Evolutionary conservation across 2,329 filamentous ascomycete genomes (phyloP).

Genomic region (Botrytis paeoniae): DNA sequence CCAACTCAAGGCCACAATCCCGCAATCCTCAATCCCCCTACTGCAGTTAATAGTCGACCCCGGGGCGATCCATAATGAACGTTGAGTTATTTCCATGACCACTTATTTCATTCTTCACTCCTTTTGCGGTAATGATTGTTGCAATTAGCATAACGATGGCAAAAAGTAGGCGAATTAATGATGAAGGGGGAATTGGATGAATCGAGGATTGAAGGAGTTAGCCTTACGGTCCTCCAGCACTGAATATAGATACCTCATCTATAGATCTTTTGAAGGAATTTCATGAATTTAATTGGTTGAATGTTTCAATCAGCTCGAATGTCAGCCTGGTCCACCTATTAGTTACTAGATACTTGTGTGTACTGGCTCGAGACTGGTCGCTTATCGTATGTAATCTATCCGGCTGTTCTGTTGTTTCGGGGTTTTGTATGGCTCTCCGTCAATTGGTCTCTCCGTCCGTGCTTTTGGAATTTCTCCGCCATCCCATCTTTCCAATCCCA

Average conservation of each 20-base stretch:
- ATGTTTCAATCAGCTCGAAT: slow-evolving; percentile 5
- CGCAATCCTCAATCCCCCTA: slow-evolving; percentile 11
- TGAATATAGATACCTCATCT: not conserved
- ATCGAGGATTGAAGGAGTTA: slow-evolving; percentile 14
- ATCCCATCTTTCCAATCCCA: not conserved
- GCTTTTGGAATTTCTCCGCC: not conserved
- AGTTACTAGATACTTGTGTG: not conserved
- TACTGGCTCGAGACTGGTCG: not conserved
- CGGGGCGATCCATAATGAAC: slow-evolving; percentile 6
- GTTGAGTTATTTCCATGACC: slow-evolving; percentile 6
- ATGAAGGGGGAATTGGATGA: not conserved
- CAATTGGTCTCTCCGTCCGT: not conserved
- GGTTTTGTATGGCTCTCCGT: not conserved
- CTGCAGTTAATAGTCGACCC: not conserved
- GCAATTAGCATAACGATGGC: not conserved
- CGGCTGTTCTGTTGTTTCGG: not conserved
- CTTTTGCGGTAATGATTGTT: not conserved
- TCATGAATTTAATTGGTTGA: slow-evolving; percentile 2
- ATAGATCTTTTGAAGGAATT: not conserved
- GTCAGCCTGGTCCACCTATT: not conserved
- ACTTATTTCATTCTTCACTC: not conserved
- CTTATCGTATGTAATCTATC: slow-evolving; percentile 6
- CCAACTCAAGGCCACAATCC: slow-evolving; percentile 3
- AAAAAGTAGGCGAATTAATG: not conserved
- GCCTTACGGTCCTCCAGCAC: slow-evolving; percentile 2